Evolutionary conservation across 371 early-diverging fungal genomes (phyloP), one percentile per base, ranked within the genome.

Genomic region (Basidiobolus heterosporus): DNA sequence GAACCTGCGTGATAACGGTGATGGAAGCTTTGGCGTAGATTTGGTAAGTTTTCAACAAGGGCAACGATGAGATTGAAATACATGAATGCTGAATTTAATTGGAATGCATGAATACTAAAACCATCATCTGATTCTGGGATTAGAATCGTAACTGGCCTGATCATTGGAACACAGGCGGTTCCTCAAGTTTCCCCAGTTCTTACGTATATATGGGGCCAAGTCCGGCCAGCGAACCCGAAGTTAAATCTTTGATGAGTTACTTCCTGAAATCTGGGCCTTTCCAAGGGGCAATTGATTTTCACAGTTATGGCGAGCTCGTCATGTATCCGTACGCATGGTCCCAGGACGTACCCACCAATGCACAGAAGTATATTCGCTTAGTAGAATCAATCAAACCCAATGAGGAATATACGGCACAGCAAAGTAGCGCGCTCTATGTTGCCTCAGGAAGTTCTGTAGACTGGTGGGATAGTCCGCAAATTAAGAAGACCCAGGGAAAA

Each of bases 241-340:
- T 54, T 15, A 43, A 66, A 39, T 64, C 62, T 2, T 19, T 66
- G 9, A 48, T 43, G 36, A 41, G 43, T 7, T 64, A 54, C 44
- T 67, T 67, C 49, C 41, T 43, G 17, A 46, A 51, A 20, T 54
- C 59, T 38, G 54, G 51, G 16, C 40, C 56, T 18, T 47, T 64
- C 11, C 47, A 61, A 3, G 72, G 61, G 3, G 68, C 60, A 2
- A 64, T 71, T 46, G 72, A 71, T 51, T 58, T 63, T 38, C 71
- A 67, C 44, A 54, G 58, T 14, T 70, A 60, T 55, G 49, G 53
- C 13, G 64, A 55, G 45, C 46, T 53, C 15, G 42, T 60, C 20
- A 37, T 60, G 38, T 45, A 53, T 23, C 58, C 61, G 8, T 38
- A 30, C 16, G 69, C 65, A 1, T 62, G 55, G 53, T 41, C 38